These are phyloP conservation scores for Suhomyces coccinellae DNA, from an alignment of 1,139 yeast species.

Conservation along the genomic window DNA sequence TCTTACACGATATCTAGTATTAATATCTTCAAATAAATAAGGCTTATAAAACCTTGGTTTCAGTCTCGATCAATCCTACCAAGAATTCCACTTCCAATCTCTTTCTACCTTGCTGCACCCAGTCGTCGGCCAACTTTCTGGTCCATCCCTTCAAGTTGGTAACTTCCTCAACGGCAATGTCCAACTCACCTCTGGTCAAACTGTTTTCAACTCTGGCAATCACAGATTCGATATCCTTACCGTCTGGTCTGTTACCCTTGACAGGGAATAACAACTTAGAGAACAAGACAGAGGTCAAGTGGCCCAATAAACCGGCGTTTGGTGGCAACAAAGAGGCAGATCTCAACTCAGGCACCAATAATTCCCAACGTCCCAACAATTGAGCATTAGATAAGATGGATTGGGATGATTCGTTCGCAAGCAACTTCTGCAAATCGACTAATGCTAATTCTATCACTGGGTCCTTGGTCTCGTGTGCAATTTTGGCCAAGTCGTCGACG, in stretches of 20 bases:
- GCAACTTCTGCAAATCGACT: constrained; percentile 38
- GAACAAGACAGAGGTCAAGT: constrained; percentile 74
- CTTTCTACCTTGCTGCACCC: constrained; percentile 87
- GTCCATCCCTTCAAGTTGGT: constrained; percentile 93
- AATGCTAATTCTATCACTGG: constrained; percentile 42
- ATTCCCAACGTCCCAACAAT: constrained; percentile 68
- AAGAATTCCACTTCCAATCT: constrained; percentile 85
- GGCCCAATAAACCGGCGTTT: constrained; percentile 94
- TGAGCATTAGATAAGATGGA: constrained; percentile 69
- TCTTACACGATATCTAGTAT: not conserved
- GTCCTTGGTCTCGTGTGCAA: constrained; percentile 44
- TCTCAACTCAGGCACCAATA: constrained; percentile 82
- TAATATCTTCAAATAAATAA: constrained; percentile 3
- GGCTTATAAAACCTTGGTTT: constrained; percentile 41
- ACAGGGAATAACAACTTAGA: constrained; percentile 71
- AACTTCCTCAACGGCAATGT: constrained; percentile 89
- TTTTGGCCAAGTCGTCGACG: constrained; percentile 46
- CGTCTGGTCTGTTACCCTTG: constrained; percentile 58
- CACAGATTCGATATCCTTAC: constrained; percentile 84
- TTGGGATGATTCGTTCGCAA: constrained; percentile 53
- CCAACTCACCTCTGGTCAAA: constrained; percentile 74
- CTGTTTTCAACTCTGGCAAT: constrained; percentile 83
- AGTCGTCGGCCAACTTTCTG: constrained; percentile 83
- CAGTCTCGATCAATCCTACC: constrained; percentile 63
- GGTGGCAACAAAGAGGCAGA: constrained; percentile 88